These are phyloP conservation scores for Aspergillus persii DNA, from an alignment of 2,329 filamentous ascomycete species.

Conservation along the genomic window DNA sequence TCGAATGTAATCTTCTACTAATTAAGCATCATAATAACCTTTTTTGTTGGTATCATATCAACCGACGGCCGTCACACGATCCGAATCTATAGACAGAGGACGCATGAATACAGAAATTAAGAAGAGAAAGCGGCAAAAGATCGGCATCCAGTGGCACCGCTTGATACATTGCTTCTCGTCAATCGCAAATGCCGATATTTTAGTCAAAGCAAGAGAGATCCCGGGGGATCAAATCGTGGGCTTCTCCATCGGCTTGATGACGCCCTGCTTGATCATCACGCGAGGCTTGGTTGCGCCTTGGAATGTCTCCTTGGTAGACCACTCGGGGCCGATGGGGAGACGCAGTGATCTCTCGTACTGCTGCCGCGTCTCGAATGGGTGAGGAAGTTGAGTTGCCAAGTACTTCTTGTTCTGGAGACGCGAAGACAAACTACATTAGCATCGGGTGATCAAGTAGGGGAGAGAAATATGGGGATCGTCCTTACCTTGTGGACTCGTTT, in stretches of 20 bases:
- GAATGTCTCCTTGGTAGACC: constrained; percentile 94
- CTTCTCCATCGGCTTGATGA: constrained; percentile 83
- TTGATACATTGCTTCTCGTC: neutral
- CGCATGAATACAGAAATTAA: neutral
- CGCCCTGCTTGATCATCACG: constrained; percentile 84
- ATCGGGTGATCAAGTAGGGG: neutral
- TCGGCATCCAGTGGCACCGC: neutral
- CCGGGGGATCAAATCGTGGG: constrained; percentile 53
- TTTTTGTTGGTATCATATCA: neutral
- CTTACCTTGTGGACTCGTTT: constrained; percentile 81
- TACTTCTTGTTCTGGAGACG: constrained; percentile 72
- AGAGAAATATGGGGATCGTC: neutral
- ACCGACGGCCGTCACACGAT: neutral
- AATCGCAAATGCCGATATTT: constrained; percentile 6
- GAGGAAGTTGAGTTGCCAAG: constrained; percentile 76
- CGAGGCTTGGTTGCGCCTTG: constrained; percentile 86
- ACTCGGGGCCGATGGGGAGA: constrained; percentile 87
- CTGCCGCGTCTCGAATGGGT: constrained; percentile 80
- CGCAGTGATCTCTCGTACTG: constrained; percentile 90
- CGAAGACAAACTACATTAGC: constrained; percentile 14
- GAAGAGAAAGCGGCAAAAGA: neutral
- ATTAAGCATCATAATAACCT: neutral
- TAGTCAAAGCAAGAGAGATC: constrained; percentile 2
- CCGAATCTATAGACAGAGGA: neutral
- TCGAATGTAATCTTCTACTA: neutral